Evolutionary conservation across 257 asterid genomes (phyloP), one percentile per base, ranked within the genome.

Genomic region (Galeopsis tetrahit): DNA sequence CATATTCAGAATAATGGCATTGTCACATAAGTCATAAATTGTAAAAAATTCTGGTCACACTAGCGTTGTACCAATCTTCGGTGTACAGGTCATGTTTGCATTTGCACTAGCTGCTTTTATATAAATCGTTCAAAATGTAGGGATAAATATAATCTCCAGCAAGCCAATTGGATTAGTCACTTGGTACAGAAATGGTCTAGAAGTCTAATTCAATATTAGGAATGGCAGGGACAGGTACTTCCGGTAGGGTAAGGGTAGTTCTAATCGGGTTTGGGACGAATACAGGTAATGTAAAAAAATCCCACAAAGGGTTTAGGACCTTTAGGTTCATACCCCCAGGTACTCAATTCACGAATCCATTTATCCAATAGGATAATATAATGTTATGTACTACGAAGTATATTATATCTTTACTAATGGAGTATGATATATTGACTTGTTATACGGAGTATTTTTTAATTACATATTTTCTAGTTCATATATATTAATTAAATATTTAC

Each of bases 1-100:
- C 68, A 42, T 17, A 32, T 32, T 31, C 43, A 58, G 21, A 32
- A 58, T 13, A 31, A 70, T 44, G 58, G 68, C 15, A 7, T 63
- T 63, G 28, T 13, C 58, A 3, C 11, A 10, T 3, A 64, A 63
- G 34, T 55, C 48, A 28, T 62, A 49, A 15, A 49, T 35, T 10
- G n/a, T 52, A 33, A 8, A 44, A n/a, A 51, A 4, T 32, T 13
- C 7, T 46, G 14, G 34, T 61, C 76, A 49, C 10, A 15, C 6
- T 3, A 28, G 68, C 10, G 44, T 33, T 10, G 32, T 11, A 11
- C 66, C 59, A 56, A 69, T 39, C 21, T 36, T 17, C 48, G 5
- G 14, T 38, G 58, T 39, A 15, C n/a, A 6, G 6, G 36, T 2
- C 65, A 33, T 32, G 42, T 15, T 56, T 28, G 21, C 8, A 42